These are phyloP conservation scores for Tritrichomonas foetus DNA, from an alignment of 208 protist species.

Conservation along the genomic window DNA sequence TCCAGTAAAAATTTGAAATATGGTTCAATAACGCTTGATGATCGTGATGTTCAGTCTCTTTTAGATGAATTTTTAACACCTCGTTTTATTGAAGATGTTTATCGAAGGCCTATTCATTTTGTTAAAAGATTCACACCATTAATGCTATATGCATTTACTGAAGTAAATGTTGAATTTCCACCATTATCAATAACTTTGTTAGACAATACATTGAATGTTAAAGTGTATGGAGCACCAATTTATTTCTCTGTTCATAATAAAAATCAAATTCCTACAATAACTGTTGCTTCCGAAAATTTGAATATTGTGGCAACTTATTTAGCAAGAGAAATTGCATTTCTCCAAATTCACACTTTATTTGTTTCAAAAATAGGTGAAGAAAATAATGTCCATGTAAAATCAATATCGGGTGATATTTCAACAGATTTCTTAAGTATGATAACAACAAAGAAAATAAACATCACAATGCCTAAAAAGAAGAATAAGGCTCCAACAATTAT, in stretches of 20 bases:
- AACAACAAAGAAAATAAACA: not conserved
- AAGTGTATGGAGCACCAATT: not conserved
- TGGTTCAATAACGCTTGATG: too few relatives aligned
- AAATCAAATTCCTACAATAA: too few relatives aligned
- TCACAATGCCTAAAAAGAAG: not conserved
- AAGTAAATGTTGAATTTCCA: not conserved
- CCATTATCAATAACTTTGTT: not conserved
- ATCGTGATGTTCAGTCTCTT: not conserved
- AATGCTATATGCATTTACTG: not conserved
- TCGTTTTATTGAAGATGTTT: not conserved
- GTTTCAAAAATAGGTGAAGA: not conserved
- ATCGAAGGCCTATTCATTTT: not conserved
- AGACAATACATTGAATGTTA: not conserved
- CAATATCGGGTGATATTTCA: not conserved
- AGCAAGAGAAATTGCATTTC: not conserved
- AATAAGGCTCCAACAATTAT: not conserved
- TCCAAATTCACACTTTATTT: not conserved
- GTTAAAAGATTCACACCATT: not conserved
- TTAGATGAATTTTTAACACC: not conserved
- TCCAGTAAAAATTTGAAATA: too few relatives aligned
- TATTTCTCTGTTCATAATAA: not conserved
- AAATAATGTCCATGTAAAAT: not conserved
- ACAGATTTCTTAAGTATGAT: not conserved
- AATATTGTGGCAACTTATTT: not conserved
- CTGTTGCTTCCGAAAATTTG: too few relatives aligned